These are phyloP conservation scores for Sarocladium oryzae DNA, from an alignment of 2,329 filamentous ascomycete species.

Conservation along the genomic window DNA sequence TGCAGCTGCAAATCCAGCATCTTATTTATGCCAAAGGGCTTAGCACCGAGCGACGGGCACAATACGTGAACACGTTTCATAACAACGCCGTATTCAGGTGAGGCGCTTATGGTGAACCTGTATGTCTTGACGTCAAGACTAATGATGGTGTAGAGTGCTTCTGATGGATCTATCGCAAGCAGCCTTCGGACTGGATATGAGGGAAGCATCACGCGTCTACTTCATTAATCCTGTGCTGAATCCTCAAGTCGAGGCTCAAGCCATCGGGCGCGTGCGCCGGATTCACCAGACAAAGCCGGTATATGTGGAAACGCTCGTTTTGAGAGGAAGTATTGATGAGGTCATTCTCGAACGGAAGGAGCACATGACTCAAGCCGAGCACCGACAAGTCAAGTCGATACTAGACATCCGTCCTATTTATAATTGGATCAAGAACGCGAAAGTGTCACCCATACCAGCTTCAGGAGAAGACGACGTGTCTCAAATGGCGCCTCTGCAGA, in stretches of 20 bases:
- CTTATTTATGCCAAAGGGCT: slow-evolving; percentile 64
- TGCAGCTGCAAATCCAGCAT: slow-evolving; percentile 48
- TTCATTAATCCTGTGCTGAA: slow-evolving; percentile 87
- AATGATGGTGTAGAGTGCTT: slow-evolving; percentile 49
- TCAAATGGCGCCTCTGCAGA: slow-evolving; percentile 42
- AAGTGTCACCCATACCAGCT: slow-evolving; percentile 31
- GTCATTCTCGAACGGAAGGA: slow-evolving; percentile 68
- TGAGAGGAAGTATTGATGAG: slow-evolving; percentile 77
- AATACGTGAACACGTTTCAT: slow-evolving; percentile 77
- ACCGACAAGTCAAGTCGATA: slow-evolving; percentile 48
- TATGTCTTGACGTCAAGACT: neutral
- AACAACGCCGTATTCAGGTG: slow-evolving; percentile 55
- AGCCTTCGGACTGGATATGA: slow-evolving; percentile 81
- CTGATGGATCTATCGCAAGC: slow-evolving; percentile 90
- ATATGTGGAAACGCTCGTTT: slow-evolving; percentile 76
- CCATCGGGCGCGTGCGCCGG: slow-evolving; percentile 81
- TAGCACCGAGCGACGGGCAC: slow-evolving; percentile 53
- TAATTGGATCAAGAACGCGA: slow-evolving; percentile 51
- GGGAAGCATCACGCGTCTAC: slow-evolving; percentile 75
- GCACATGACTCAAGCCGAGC: slow-evolving; percentile 66
- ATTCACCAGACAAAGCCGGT: slow-evolving; percentile 79
- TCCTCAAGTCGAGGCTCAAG: slow-evolving; percentile 79
- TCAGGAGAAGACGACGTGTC: slow-evolving; percentile 26
- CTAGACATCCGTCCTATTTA: slow-evolving; percentile 52
- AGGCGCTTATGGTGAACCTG: neutral